Evolutionary conservation across 73 alveolate genomes (phyloP).

Genomic region (Paramecium pentaurelia): DNA sequence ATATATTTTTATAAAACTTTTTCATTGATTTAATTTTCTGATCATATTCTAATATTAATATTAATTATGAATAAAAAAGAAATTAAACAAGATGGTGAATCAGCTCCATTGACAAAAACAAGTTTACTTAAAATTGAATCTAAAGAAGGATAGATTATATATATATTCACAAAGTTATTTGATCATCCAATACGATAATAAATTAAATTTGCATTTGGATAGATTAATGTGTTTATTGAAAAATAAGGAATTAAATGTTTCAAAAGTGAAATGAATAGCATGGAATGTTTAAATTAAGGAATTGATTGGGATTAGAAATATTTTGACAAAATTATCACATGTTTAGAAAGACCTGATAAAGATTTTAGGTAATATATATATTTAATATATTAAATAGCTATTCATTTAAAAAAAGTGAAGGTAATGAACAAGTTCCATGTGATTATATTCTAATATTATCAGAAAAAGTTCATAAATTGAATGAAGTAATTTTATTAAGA

Average conservation of each 20-base stretch:
- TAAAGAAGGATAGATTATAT: background rate
- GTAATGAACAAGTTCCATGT: constrained; percentile 8
- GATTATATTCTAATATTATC: background rate
- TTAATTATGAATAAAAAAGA: background rate
- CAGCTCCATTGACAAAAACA: background rate
- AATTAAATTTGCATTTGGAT: background rate
- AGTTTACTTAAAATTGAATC: background rate
- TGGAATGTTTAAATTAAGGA: constrained; percentile 26
- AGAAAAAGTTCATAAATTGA: background rate
- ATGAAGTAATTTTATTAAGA: background rate
- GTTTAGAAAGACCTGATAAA: background rate
- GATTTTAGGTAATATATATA: background rate
- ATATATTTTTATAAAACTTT: background rate
- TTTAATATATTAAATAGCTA: background rate
- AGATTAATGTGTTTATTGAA: background rate
- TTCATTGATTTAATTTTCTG: background rate
- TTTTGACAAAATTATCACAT: background rate
- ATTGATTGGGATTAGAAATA: background rate
- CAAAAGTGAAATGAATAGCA: constrained; percentile 1
- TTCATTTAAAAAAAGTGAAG: constrained; percentile 4
- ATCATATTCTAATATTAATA: background rate
- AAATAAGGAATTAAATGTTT: constrained; percentile 35
- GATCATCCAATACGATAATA: background rate
- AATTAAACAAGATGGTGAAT: background rate
- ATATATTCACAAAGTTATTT: background rate